Conservation (phyloP, 1,139 yeast species). For the Hyphopichia buzzinii region DNA sequence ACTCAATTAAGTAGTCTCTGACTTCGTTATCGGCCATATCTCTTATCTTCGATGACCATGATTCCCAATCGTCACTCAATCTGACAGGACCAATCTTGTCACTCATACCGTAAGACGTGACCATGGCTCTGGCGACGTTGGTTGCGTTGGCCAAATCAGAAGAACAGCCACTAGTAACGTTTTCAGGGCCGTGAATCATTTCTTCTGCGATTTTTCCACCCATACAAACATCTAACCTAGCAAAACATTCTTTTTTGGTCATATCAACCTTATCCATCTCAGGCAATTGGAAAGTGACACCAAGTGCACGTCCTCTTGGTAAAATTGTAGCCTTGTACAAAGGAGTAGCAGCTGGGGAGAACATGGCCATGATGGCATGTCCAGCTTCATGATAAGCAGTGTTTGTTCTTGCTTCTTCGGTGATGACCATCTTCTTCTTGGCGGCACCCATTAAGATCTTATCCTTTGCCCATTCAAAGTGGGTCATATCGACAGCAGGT, state of each 20-base stretch:
- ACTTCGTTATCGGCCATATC: constrained; percentile 94
- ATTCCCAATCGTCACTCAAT: constrained; percentile 84
- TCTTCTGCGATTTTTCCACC: constrained; percentile 99
- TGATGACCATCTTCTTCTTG: constrained; percentile 93
- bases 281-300: constrained; percentile 95
- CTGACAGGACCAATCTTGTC: constrained; percentile 90
- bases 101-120: constrained; percentile 95
- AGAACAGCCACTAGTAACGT: constrained; percentile 93
- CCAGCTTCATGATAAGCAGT: constrained; percentile 99
- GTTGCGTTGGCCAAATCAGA: constrained; percentile 91
- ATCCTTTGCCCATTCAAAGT: constrained; percentile 99
- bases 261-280: constrained; percentile 98
- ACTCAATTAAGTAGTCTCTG: constrained; percentile 63
- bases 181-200: constrained; percentile 82
- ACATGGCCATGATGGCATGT: constrained; percentile 97
- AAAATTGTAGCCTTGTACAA: constrained; percentile 94
- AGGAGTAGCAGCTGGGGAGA: constrained; percentile 93
- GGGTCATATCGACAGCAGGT: constrained; percentile 82
- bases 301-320: constrained; percentile 95
- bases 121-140: constrained; percentile 93
- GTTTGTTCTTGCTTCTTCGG: constrained; percentile 89
- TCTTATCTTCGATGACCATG: constrained; percentile 87
- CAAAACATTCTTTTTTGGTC: constrained; percentile 84
- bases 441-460: constrained; percentile 98
- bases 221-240: constrained; percentile 95